A percentile compares a stretch with the other conserved stretches of the same genome.
These are phyloP conservation scores for Yamadazyma sp. DNA, from an alignment of 1,139 yeast genomes.

Conservation along the genomic window DNA sequence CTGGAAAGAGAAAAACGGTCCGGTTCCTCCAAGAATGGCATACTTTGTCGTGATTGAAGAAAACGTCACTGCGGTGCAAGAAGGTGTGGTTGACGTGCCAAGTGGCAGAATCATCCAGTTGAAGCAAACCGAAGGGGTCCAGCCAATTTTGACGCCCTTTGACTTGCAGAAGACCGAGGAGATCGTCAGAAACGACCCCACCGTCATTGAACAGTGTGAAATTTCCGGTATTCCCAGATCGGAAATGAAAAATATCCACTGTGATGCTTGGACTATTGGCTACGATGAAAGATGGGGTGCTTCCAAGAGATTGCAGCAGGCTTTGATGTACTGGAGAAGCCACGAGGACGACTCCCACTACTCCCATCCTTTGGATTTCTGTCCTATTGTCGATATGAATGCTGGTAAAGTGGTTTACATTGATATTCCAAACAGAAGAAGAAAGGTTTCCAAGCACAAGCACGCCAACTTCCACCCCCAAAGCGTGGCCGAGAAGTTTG, in stretches of 20 bases:
- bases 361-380: constrained; percentile 80
- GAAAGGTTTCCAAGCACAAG: constrained; percentile 65
- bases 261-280: constrained; percentile 87
- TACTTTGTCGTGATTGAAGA: constrained; percentile 63
- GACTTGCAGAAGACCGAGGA: constrained; percentile 66
- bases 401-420: constrained; percentile 65
- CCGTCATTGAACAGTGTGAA: constrained; percentile 70
- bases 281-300: constrained; percentile 85
- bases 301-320: constrained; percentile 74
- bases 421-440: constrained; percentile 73
- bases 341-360: constrained; percentile 79
- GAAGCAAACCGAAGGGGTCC: constrained; percentile 56
- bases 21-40: constrained; percentile 65
- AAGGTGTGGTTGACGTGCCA: constrained; percentile 64
- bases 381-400: constrained; percentile 80
- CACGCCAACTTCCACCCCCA: constrained; percentile 70
- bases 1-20: constrained; percentile 66
- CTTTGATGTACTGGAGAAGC: constrained; percentile 75
- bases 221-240: constrained; percentile 63
- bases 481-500: constrained; percentile 59
- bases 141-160: constrained; percentile 72
- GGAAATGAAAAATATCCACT: constrained; percentile 71
- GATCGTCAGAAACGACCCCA: constrained; percentile 64
- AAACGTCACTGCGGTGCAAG: constrained; percentile 62
- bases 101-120: constrained; percentile 47